Conservation (phyloP, 1,284 basidiomycete genomes). For the Anthracocystis walkeri region DNA sequence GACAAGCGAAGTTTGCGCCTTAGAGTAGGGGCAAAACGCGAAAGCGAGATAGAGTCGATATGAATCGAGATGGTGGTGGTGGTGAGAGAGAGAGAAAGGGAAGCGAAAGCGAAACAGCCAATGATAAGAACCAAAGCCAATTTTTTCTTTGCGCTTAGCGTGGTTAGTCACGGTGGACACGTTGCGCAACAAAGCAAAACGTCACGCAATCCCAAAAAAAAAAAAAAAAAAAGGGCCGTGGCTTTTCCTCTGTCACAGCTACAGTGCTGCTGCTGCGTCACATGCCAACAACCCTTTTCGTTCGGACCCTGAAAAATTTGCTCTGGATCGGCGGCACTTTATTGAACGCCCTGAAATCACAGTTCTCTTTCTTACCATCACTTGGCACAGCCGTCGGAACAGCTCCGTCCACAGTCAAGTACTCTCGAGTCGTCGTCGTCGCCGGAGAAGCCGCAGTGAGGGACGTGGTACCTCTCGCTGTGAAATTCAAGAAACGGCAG, state of each 20-base stretch:
- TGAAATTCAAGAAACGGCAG: not conserved
- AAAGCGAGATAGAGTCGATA: conserved; percentile 11
- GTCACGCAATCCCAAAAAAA: conserved; percentile 1
- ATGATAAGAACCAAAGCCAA: too few species aligned
- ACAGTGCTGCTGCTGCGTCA: conserved; percentile 4
- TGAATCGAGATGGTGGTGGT: conserved; percentile 31
- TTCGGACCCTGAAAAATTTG: too few species aligned
- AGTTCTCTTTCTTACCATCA: too few species aligned
- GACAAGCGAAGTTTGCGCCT: conserved; percentile 39
- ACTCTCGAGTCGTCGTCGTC: too few species aligned
- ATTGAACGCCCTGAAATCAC: too few species aligned
- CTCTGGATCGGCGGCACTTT: too few species aligned
- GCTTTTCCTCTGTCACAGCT: too few species aligned
- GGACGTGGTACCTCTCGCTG: too few species aligned
- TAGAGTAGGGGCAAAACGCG: conserved; percentile 30
- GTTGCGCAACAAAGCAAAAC: conserved; percentile 6
- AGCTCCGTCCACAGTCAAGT: too few species aligned
- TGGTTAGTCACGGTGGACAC: not conserved
- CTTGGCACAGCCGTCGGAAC: too few species aligned
- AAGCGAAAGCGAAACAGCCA: not conserved
- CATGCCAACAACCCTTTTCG: not conserved
- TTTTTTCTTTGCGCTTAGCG: too few species aligned
- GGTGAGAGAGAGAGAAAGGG: conserved; percentile 1
- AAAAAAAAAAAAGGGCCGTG: not conserved
- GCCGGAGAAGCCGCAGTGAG: too few species aligned